Evolutionary conservation across 176 grass and related monocot species (phyloP).

Genomic region (Elymus sibiricus): DNA sequence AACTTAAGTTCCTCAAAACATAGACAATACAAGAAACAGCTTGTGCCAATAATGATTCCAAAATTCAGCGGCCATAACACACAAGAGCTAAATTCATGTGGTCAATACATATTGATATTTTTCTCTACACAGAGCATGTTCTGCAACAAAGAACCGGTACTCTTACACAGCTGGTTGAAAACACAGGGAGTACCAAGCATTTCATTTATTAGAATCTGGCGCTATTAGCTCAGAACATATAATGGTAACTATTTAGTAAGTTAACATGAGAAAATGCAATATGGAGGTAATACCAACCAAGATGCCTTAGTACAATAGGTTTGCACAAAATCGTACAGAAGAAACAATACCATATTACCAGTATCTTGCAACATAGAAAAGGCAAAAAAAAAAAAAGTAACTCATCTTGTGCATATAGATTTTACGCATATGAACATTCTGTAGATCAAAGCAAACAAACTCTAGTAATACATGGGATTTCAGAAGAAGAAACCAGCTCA

Average conservation of each 20-base stretch:
- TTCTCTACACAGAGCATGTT: not conserved
- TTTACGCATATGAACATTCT: constrained; percentile 21
- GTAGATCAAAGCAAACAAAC: constrained; percentile 33
- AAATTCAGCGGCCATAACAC: not conserved
- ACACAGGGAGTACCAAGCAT: constrained; percentile 73
- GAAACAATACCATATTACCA: not conserved
- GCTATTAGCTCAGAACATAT: constrained; percentile 27
- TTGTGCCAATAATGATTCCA: not conserved
- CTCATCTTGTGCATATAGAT: constrained; percentile 17
- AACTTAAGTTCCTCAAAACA: not conserved
- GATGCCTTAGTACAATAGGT: not conserved
- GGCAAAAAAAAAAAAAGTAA: constrained; percentile 11
- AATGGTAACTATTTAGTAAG: not conserved
- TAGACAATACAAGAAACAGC: too few species aligned
- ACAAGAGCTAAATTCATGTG: not conserved
- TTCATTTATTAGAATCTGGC: constrained; percentile 80
- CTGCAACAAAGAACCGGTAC: not conserved
- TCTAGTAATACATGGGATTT: constrained; percentile 28
- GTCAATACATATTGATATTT: not conserved
- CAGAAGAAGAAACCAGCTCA: constrained; percentile 29
- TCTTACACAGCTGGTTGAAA: not conserved
- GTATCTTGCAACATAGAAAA: constrained; percentile 21
- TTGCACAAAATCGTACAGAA: not conserved
- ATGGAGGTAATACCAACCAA: not conserved
- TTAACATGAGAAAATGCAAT: not conserved